A percentile compares a stretch with the other conserved stretches of the same genome.
Evolutionary conservation across 768 basidiomycete genomes (phyloP).

Genomic region (Agaricus sinodeliciosus): DNA sequence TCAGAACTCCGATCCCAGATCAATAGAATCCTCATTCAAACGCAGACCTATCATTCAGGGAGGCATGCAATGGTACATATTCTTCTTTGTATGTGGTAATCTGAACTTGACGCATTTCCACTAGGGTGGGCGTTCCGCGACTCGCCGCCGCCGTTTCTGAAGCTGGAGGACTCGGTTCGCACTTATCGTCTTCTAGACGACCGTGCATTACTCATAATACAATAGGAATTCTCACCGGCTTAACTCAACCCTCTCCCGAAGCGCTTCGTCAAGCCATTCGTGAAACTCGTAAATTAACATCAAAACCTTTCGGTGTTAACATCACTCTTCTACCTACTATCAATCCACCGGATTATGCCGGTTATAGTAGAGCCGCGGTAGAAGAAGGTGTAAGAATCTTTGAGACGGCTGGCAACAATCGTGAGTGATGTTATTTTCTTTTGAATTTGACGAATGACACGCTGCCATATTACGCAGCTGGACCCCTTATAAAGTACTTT

Average conservation of each 20-base stretch:
- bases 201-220: background rate
- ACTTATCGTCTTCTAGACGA: background rate
- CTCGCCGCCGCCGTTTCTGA: slow-evolving; percentile 77
- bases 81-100: background rate
- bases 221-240: slow-evolving; percentile 74
- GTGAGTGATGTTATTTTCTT: slow-evolving; percentile 32
- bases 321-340: slow-evolving; percentile 85
- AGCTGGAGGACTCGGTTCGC: slow-evolving; percentile 70
- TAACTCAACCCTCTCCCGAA: slow-evolving; percentile 83
- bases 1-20: background rate
- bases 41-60: slow-evolving; percentile 76
- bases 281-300: slow-evolving; percentile 64
- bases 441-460: background rate
- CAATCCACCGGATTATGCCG: slow-evolving; percentile 86
- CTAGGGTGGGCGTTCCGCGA: slow-evolving; percentile 73
- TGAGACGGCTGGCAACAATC: slow-evolving; percentile 91
- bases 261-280: slow-evolving; percentile 75
- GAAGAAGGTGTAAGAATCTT: slow-evolving; percentile 86
- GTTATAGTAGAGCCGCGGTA: slow-evolving; percentile 73
- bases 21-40: background rate
- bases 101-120: background rate
- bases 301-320: slow-evolving; percentile 80
- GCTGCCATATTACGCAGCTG: slow-evolving; percentile 38
- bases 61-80: slow-evolving; percentile 80
- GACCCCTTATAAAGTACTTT: slow-evolving; percentile 71